Base-by-base conservation (phyloP, 1,139 yeast genomes). In the Taphrina confusa region DNA sequence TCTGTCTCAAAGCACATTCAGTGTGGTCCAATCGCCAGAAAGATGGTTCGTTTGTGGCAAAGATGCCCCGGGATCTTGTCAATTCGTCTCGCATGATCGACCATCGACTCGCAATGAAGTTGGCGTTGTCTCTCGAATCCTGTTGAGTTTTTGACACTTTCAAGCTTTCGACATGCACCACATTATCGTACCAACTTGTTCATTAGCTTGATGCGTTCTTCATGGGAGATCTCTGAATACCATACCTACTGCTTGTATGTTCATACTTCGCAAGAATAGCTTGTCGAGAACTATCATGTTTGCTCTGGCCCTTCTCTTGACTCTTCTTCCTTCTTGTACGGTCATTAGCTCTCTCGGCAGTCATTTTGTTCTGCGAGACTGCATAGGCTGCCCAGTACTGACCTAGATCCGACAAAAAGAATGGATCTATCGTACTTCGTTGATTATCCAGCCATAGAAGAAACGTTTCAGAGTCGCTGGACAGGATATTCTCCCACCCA, bases 1-100 rank as follows among this genome's bases (percentile, higher is more conserved):
- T 73, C 80, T 82, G 84, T 63, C 92, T 73, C 66, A 84, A 82
- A 30, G 77, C 74, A 47, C 87, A 85, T 69, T 87, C 95, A 60
- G 84, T 82, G 46, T 78, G 79, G 67, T 85, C 92, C 25, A 87
- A 70, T 1, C 76, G 71, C 76, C 82, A 83, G 8, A 68, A 71
- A 2, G 65, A 65, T 8, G 63, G 65, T 1, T 61, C 44, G 34
- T 71, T 69, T 45, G 66, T 65, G 9, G 69, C 66, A 12, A 68
- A 68, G 3, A 68, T 63, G 4, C 66, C 69, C n/a, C 74, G 66
- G n/a, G 77, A 68, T 57, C 83, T 70, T 3, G 70, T 69, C 3
- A 75, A 72, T 61, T 80, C 84, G 16, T 73, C 67, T 62, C 78
- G 79, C 61, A 82, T 66, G 6, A 75, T 69, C 58, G 78, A 76